phyloP scores from a whole-genome alignment of 2,329 filamentous ascomycete species.

The Penicillium frequentans region DNA sequence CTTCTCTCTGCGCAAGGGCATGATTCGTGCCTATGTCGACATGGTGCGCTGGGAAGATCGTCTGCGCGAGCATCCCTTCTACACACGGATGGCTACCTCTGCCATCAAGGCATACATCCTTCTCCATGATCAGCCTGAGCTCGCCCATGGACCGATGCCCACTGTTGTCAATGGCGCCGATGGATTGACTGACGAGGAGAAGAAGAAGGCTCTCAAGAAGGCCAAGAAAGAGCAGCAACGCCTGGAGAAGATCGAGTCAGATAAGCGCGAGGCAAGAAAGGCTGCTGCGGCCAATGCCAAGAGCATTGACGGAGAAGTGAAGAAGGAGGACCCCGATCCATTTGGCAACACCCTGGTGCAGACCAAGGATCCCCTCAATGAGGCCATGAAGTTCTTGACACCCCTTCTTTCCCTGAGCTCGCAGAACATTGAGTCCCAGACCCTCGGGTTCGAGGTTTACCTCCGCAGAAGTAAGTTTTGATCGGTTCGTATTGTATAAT shows the following conservation, averaged over 20 bases:
- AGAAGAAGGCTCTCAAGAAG: conserved; percentile 88
- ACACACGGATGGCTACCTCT: conserved; percentile 75
- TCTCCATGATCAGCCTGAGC: conserved; percentile 72
- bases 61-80: conserved; percentile 90
- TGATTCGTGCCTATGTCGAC: conserved; percentile 90
- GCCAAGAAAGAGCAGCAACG: conserved; percentile 77
- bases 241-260: conserved; percentile 74
- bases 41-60: conserved; percentile 97
- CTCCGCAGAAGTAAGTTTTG: conserved; percentile 70
- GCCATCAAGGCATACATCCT: conserved; percentile 79
- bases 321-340: conserved; percentile 91
- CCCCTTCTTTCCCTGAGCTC: conserved; percentile 82
- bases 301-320: conserved; percentile 56
- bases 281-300: conserved; percentile 62
- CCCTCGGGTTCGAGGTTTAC: conserved; percentile 86
- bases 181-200: conserved; percentile 60
- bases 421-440: conserved; percentile 77
- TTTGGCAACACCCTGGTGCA: conserved; percentile 75
- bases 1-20: conserved; percentile 95
- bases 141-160: conserved; percentile 59
- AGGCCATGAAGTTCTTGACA: conserved; percentile 81
- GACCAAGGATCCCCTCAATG: conserved; percentile 78
- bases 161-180: conserved; percentile 57
- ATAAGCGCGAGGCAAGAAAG: conserved; percentile 84
- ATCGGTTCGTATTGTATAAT: neutral